Base-by-base conservation (phyloP, 1,284 basidiomycete species). In the Neolentinus lepideus region DNA sequence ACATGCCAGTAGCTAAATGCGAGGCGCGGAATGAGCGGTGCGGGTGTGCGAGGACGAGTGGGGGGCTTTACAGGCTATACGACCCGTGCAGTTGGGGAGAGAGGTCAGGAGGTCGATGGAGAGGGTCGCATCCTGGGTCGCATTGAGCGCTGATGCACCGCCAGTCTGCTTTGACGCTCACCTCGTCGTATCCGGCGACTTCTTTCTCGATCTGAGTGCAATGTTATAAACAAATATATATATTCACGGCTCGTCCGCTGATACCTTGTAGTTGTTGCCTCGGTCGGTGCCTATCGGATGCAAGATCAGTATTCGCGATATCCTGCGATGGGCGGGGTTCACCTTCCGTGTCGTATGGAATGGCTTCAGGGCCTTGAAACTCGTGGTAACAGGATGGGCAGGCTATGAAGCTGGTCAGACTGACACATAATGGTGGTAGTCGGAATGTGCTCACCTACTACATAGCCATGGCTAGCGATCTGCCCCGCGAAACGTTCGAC, bases 401-500 rank as follows among this genome's bases (percentile, higher is more conserved):
- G 2, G 87, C 88, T 91, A 56, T 1, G 59, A 26, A 52, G 16
- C 57, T 38, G 35, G 47, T 36, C 19, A 26, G 45, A 22, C 22
- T 27, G 59, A n/a, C 8, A 51, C 29, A 51, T 48, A 25, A 22
- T 50, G 19, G 14, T 52, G n/a, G 19, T 29, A 22, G 16, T 38
- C 10, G 26, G 53, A 29, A 51, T 24, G 22, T 36, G 68, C 81
- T 54, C 54, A 82, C 88, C 89, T 2, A 89, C 86, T 54, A 92
- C 79, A 63, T 81, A 91, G 57, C 89, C 93, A 56, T 95, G 92
- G 57, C 90, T 90, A 1, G 94, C 94, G 62, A 97, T 95, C 71
- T 94, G 90, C 22, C 90, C 84, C 0, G 92, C 94, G 68, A 95
- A 95, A 46, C 92, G 80, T 66, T 92, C 88, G 12, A 93, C 90